A percentile compares a stretch with the other conserved stretches of the same genome.
Conservation (phyloP, 2,329 filamentous ascomycete genomes). For the Aspergillus sojae region DNA sequence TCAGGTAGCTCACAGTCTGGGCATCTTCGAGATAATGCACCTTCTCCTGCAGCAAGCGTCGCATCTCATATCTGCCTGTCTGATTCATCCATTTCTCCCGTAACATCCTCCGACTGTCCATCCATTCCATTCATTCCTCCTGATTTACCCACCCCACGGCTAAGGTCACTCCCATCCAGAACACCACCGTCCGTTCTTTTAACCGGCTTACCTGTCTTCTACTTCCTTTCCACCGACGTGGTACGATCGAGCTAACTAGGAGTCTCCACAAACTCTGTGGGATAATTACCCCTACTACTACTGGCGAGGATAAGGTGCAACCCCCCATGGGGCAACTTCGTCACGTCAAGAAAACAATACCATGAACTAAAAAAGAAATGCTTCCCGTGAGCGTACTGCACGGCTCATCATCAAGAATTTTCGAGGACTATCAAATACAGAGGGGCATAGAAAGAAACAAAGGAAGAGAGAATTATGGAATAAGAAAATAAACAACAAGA, state of each 20-base stretch:
- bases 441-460: neutral
- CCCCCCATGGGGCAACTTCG: neutral
- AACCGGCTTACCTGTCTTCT: neutral
- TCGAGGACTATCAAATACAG: slow-evolving; percentile 10
- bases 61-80: neutral
- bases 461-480: neutral
- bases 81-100: neutral
- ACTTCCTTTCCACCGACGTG: neutral
- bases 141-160: neutral
- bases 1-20: neutral
- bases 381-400: slow-evolving; percentile 6
- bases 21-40: neutral
- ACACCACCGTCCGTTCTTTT: neutral
- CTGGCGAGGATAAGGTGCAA: neutral
- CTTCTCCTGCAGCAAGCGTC: neutral
- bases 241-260: neutral
- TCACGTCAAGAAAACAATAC: slow-evolving; percentile 4
- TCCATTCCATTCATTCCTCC: neutral
- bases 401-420: slow-evolving; percentile 1
- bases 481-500: neutral
- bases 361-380: slow-evolving; percentile 3
- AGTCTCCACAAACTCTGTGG: neutral
- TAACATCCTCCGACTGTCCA: no score
- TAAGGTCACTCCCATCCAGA: slow-evolving; percentile 1
- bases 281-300: neutral